Evolutionary conservation across 2,329 filamentous ascomycete genomes (phyloP), one percentile per base, ranked within the genome.

Genomic region (Penicillium sp.): DNA sequence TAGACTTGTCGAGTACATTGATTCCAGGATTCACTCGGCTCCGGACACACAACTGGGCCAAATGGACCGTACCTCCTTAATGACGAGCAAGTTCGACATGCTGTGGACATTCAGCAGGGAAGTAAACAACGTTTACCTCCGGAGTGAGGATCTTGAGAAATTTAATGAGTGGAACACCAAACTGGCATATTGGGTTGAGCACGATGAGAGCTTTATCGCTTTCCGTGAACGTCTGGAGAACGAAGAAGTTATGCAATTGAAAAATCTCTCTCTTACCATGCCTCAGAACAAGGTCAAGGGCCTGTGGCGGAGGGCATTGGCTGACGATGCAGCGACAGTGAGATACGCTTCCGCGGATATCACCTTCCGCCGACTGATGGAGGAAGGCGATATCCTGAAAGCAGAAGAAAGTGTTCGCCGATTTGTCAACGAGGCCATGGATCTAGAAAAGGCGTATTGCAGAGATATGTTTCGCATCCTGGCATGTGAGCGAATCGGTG

Each of bases 401-500:
- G 65, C 62, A 9, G 65, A 66, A 38, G 44, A 42, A 13, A 17
- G 19, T 3, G n/a, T 69, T 28, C 59, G 61, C 35, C 56, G 45
- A 7, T 70, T 67, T 26, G 51, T 70, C 2, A n/a, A 53, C 6
- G 62, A 61, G 10, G 38, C 59, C 19, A 19, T 56, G 42, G 30
- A 58, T 9, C 50, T 64, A 2, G 65, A 61, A 30, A 58, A 47
- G 33, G 26, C 54, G 19, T 68, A 64, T 28, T 53, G 38, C 2
- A 58, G 59, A 56, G 60, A 66, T 8, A 19, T 70, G 6, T 67
- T 58, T 42, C 63, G 62, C 3, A 62, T 69, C 10, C 40, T 71
- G 24, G 68, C 67, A 3, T 69, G 63, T 50, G 37, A 60, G 22
- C 30, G 56, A 6, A 65, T 68, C 30, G 69, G 68, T 10, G 63